These are phyloP conservation scores for Oryza longistaminata DNA, from an alignment of 176 grass and related monocot genomes.

Conservation along the genomic window DNA sequence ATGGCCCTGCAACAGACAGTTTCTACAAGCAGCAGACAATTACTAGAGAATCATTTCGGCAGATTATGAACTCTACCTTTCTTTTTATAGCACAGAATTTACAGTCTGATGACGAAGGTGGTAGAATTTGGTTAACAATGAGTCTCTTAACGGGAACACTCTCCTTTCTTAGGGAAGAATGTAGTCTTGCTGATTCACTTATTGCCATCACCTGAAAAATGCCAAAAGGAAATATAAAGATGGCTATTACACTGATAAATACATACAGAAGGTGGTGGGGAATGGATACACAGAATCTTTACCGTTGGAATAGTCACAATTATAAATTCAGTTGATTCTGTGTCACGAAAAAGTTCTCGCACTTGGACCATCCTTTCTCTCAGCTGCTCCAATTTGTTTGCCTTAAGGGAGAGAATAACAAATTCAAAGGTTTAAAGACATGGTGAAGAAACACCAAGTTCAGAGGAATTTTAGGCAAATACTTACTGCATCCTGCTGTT, in stretches of 20 bases:
- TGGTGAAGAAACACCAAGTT: conserved; percentile 27
- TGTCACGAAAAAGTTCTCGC: conserved; percentile 83
- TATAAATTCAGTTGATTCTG: conserved; percentile 87
- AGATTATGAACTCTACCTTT: conserved; percentile 55
- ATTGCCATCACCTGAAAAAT: conserved; percentile 86
- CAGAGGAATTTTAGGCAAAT: conserved; percentile 15
- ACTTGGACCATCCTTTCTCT: conserved; percentile 95
- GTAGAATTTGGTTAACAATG: conserved; percentile 91
- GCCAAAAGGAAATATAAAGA: neutral
- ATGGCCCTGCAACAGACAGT: neutral
- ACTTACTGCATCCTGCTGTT: conserved; percentile 78
- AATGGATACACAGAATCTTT: conserved; percentile 20
- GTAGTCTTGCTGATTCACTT: conserved; percentile 79
- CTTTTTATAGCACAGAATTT: conserved; percentile 99
- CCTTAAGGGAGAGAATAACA: conserved; percentile 38
- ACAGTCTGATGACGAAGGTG: conserved; percentile 83
- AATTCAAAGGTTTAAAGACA: conserved; percentile 8
- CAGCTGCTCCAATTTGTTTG: conserved; percentile 84
- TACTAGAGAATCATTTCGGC: neutral
- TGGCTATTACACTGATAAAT: neutral
- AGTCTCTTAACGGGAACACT: conserved; percentile 87
- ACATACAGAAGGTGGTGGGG: neutral
- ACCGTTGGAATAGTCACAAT: conserved; percentile 98
- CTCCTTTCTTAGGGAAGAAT: conserved; percentile 85
- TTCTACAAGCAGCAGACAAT: conserved; percentile 1